Conservation (phyloP, 2,329 filamentous ascomycete species). For the Diaporthe aspalathi region DNA sequence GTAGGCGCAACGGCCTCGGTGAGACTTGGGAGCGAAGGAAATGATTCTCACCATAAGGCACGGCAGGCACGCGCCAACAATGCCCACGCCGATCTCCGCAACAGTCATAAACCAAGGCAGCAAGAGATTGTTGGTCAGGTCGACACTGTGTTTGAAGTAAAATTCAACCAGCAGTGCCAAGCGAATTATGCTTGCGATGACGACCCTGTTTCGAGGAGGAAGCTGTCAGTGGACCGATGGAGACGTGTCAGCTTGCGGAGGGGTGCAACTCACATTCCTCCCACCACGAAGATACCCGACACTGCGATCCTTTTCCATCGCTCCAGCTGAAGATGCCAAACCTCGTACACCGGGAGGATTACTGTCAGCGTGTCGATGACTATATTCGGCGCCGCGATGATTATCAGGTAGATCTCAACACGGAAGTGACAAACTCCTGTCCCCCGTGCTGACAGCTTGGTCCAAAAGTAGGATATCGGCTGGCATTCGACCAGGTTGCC, state of each 20-base stretch:
- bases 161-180: constrained; percentile 14
- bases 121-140: constrained; percentile 10
- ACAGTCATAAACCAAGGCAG: constrained; percentile 17
- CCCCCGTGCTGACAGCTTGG: constrained; percentile 1
- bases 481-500: constrained; percentile 20
- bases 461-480: constrained; percentile 27
- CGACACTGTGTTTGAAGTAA: constrained; percentile 9
- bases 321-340: constrained; percentile 23
- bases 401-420: constrained; percentile 9
- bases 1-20: no score
- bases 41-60: constrained; percentile 16
- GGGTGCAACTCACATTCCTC: constrained; percentile 4
- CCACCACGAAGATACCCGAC: constrained; percentile 17
- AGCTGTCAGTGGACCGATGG: background rate
- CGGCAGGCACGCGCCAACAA: constrained; percentile 11
- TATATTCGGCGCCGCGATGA: constrained; percentile 18
- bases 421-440: constrained; percentile 1
- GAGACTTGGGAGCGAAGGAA: background rate
- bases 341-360: constrained; percentile 15
- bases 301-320: constrained; percentile 24
- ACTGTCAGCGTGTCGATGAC: constrained; percentile 7
- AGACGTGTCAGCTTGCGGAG: background rate
- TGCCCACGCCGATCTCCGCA: constrained; percentile 20
- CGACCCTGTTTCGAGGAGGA: background rate
- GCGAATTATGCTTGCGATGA: constrained; percentile 15